A percentile compares a stretch with the other conserved stretches of the same genome.
Conservation (phyloP, 805 yeast genomes). For the Spathaspora boniae region DNA sequence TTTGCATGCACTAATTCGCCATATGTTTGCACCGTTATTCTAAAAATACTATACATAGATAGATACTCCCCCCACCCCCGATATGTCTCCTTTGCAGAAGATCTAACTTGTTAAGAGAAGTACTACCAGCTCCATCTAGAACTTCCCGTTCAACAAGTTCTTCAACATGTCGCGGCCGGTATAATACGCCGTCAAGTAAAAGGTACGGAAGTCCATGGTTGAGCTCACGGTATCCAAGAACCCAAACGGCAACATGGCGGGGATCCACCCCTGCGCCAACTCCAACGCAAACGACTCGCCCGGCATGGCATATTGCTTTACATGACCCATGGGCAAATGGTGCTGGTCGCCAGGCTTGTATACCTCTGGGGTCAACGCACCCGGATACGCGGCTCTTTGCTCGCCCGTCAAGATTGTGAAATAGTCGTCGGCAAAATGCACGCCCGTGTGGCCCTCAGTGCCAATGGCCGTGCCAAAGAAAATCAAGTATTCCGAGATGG, state of each 20-base stretch:
- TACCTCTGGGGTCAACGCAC: constrained; percentile 60
- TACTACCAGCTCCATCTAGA: constrained; percentile 31
- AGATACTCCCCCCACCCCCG: neutral
- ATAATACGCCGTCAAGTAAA: constrained; percentile 63
- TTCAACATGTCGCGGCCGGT: constrained; percentile 78
- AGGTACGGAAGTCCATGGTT: constrained; percentile 73
- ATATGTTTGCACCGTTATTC: too few relatives aligned
- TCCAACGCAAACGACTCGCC: constrained; percentile 84
- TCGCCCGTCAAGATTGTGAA: constrained; percentile 84
- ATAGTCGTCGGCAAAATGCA: constrained; percentile 96
- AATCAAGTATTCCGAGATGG: constrained; percentile 87
- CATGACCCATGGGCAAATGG: constrained; percentile 66
- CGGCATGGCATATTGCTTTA: constrained; percentile 86
- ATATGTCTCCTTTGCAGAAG: constrained; percentile 1
- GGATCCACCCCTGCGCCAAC: constrained; percentile 98
- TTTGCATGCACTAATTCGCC: constrained; percentile 1
- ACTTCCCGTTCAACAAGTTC: constrained; percentile 68
- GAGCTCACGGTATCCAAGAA: constrained; percentile 74
- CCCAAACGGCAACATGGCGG: constrained; percentile 97
- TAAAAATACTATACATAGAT: constrained; percentile 1
- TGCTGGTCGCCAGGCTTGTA: constrained; percentile 87
- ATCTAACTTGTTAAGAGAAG: neutral
- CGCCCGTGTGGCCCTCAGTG: constrained; percentile 94
- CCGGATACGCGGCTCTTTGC: constrained; percentile 69
- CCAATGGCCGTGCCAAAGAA: constrained; percentile 92